Percentiles rank a stretch among this genome's conserved stretches.
These are phyloP conservation scores for Chrysanthemum lavandulifolium DNA, from an alignment of 129 eudicot species.

Conservation along the genomic window DNA sequence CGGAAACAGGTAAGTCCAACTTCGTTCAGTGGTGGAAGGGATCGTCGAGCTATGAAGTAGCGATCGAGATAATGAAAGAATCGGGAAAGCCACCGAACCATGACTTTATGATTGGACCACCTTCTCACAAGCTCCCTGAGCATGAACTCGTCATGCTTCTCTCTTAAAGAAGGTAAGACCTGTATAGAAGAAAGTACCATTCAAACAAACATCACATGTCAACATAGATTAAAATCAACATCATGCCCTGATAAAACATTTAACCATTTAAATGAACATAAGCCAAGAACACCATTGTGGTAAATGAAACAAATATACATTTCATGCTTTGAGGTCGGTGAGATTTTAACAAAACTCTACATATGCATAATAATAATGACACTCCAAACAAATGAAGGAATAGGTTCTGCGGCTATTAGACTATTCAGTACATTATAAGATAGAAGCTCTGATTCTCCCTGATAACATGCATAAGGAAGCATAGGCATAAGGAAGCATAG, in stretches of 20 bases:
- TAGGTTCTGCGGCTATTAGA: neutral
- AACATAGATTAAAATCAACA: neutral
- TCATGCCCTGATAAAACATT: no score
- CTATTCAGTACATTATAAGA: no score
- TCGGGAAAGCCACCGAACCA: slow-evolving; percentile 95
- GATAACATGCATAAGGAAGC: neutral
- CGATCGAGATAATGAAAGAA: slow-evolving; percentile 95
- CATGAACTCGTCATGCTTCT: slow-evolving; percentile 92
- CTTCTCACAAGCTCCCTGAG: slow-evolving; percentile 91
- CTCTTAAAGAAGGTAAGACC: slow-evolving; percentile 82
- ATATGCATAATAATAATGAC: neutral
- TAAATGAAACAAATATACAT: neutral
- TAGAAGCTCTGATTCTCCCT: neutral
- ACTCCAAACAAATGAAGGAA: neutral
- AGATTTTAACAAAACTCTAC: neutral
- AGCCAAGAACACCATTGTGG: neutral
- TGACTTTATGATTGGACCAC: slow-evolving; percentile 91
- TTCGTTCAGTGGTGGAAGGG: slow-evolving; percentile 87
- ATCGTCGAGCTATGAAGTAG: slow-evolving; percentile 80
- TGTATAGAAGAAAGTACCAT: slow-evolving; percentile 22
- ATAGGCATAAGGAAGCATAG: no score
- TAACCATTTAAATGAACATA: neutral
- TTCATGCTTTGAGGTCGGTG: neutral
- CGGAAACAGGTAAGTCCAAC: slow-evolving; percentile 94
- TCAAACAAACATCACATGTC: slow-evolving; percentile 1